A percentile compares a stretch with the other conserved stretches of the same genome.
phyloP scores from a whole-genome alignment of 129 eudicot species.

The Saposhnikovia divaricata region DNA sequence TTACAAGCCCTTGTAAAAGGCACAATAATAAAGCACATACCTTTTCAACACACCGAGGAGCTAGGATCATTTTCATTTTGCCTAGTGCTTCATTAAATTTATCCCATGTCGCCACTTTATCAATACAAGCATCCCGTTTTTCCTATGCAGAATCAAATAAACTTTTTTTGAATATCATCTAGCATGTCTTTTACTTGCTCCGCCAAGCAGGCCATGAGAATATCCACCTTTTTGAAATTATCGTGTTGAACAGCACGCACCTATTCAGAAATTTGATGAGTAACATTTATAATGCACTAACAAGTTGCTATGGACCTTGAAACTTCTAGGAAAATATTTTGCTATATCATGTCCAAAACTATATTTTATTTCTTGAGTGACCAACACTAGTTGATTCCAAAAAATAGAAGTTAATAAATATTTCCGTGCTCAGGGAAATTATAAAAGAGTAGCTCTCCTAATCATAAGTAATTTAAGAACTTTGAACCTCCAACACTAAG shows the following conservation, averaged over 20 bases:
- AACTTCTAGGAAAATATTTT: background rate
- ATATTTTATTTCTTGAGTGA: background rate
- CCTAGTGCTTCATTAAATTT: constrained; percentile 52
- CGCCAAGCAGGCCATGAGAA: constrained; percentile 40
- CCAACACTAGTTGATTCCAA: background rate
- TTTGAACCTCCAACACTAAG: too few species aligned
- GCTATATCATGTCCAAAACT: background rate
- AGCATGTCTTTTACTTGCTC: constrained; percentile 38
- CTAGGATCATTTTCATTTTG: constrained; percentile 64
- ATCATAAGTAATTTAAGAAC: too few species aligned
- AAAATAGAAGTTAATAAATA: background rate
- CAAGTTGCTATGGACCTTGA: background rate
- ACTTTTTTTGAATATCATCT: constrained; percentile 42
- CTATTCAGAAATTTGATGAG: constrained; percentile 10
- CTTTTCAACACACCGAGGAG: constrained; percentile 98
- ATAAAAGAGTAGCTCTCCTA: background rate
- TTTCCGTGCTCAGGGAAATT: background rate
- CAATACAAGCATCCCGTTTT: constrained; percentile 73
- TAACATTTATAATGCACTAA: background rate
- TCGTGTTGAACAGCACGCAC: constrained; percentile 58
- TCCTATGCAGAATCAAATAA: constrained; percentile 56
- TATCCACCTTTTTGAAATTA: constrained; percentile 37
- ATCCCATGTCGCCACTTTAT: constrained; percentile 66
- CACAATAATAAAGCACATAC: constrained; percentile 18
- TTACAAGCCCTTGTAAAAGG: background rate